A percentile compares a stretch with the other conserved stretches of the same genome.
phyloP scores from a whole-genome alignment of 495 filamentous ascomycete species.

The Tuber brumale region DNA sequence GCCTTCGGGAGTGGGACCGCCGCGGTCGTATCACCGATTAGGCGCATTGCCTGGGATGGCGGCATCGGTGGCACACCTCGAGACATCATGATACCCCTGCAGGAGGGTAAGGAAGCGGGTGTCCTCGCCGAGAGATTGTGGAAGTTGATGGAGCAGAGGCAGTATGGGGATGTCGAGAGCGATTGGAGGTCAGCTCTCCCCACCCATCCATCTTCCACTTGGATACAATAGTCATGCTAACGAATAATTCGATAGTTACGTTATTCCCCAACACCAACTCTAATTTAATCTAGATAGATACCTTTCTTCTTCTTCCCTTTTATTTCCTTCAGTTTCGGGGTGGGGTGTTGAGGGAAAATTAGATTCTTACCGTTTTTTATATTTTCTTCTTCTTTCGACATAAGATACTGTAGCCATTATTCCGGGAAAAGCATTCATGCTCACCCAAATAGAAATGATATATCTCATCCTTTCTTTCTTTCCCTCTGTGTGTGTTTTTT shows the following conservation, averaged over 20 bases:
- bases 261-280: slow-evolving; percentile 7
- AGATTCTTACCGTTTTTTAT: not conserved
- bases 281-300: not conserved
- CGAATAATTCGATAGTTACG: slow-evolving; percentile 1
- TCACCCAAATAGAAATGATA: not conserved
- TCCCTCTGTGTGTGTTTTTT: not conserved
- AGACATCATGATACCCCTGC: slow-evolving; percentile 38
- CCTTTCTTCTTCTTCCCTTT: not conserved
- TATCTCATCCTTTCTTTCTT: not conserved
- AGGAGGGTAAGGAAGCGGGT: slow-evolving; percentile 73
- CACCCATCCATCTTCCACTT: not conserved
- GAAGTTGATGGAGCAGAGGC: slow-evolving; percentile 88
- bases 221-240: not conserved
- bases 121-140: slow-evolving; percentile 80
- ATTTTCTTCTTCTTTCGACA: not conserved
- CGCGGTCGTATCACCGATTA: slow-evolving; percentile 72
- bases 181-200: slow-evolving; percentile 57
- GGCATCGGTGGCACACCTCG: slow-evolving; percentile 69
- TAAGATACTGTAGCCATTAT: not conserved
- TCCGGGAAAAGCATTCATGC: not conserved
- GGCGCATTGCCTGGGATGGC: slow-evolving; percentile 78
- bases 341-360: not conserved
- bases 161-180: slow-evolving; percentile 89
- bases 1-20: slow-evolving; percentile 92
- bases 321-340: not conserved